These are phyloP conservation scores for Excoecaria cochinchinensis DNA, from an alignment of 345 rosid species.

Conservation along the genomic window DNA sequence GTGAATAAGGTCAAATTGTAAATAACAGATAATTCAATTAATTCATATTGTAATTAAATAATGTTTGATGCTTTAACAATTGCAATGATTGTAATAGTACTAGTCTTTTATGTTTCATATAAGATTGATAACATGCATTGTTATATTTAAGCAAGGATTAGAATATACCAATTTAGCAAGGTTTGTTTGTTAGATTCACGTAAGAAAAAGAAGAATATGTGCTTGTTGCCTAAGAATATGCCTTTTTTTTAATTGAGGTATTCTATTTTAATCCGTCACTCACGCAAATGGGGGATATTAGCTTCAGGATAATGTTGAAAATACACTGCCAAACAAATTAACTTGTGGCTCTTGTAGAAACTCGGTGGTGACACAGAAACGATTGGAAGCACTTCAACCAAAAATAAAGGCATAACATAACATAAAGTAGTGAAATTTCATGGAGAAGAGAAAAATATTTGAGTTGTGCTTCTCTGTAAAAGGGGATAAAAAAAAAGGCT, in stretches of 20 bases:
- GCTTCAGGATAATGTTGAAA: neutral
- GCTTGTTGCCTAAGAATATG: neutral
- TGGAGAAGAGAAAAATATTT: too few species aligned
- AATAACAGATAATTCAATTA: neutral
- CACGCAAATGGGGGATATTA: neutral
- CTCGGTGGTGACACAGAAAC: too few species aligned
- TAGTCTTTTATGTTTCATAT: neutral
- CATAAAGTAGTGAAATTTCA: too few species aligned
- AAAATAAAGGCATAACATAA: too few species aligned
- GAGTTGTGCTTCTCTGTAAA: too few species aligned
- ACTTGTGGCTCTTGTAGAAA: neutral
- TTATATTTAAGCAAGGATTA: neutral
- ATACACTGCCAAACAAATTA: neutral
- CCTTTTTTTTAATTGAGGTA: neutral
- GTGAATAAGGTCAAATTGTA: conserved; percentile 6
- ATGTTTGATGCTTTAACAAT: neutral
- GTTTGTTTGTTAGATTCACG: neutral
- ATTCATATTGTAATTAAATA: neutral
- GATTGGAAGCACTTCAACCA: too few species aligned
- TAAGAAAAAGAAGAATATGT: conserved; percentile 1
- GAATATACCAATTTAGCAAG: neutral
- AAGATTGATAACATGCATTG: neutral
- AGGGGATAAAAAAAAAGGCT: too few species aligned
- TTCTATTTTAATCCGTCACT: neutral
- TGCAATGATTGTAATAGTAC: neutral